These are phyloP conservation scores for Diutina siamensis DNA, from an alignment of 1,139 yeast species.

Conservation along the genomic window DNA sequence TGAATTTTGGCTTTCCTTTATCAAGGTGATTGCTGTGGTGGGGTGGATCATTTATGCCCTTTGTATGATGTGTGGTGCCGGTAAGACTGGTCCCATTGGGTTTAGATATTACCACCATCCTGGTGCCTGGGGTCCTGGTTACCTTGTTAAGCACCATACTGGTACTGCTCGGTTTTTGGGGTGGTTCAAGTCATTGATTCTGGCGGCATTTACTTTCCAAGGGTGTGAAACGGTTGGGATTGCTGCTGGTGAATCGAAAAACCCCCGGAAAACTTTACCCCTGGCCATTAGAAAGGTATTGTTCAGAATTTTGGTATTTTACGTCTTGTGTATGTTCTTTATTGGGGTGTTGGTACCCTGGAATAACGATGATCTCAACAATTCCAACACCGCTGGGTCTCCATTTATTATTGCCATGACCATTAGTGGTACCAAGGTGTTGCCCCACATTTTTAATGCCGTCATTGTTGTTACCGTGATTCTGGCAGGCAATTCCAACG, in stretches of 20 bases:
- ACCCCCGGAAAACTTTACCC: slow-evolving; percentile 1
- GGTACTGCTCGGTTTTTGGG: not conserved
- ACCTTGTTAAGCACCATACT: not conserved
- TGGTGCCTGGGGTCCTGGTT: slow-evolving; percentile 6
- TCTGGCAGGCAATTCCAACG: slow-evolving; percentile 37
- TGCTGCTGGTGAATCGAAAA: slow-evolving; percentile 1
- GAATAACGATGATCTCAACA: slow-evolving; percentile 26
- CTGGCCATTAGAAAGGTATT: slow-evolving; percentile 5
- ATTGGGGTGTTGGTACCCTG: slow-evolving; percentile 33
- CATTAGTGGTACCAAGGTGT: slow-evolving; percentile 35
- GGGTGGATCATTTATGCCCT: slow-evolving; percentile 63
- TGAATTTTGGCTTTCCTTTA: slow-evolving; percentile 53
- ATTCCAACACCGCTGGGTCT: slow-evolving; percentile 36
- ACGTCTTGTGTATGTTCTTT: slow-evolving; percentile 20
- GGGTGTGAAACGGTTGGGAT: slow-evolving; percentile 4
- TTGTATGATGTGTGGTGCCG: slow-evolving; percentile 6
- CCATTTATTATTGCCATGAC: slow-evolving; percentile 45
- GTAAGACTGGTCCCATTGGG: slow-evolving; percentile 6
- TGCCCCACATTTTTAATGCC: slow-evolving; percentile 41
- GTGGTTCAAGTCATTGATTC: not conserved
- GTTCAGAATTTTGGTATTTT: slow-evolving; percentile 1
- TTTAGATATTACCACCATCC: slow-evolving; percentile 2
- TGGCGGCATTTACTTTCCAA: slow-evolving; percentile 1
- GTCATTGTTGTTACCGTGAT: slow-evolving; percentile 40
- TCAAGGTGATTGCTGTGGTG: slow-evolving; percentile 58